Conservation (phyloP, 202 grass and related monocot genomes). For the Hordeum pubiflorum region DNA sequence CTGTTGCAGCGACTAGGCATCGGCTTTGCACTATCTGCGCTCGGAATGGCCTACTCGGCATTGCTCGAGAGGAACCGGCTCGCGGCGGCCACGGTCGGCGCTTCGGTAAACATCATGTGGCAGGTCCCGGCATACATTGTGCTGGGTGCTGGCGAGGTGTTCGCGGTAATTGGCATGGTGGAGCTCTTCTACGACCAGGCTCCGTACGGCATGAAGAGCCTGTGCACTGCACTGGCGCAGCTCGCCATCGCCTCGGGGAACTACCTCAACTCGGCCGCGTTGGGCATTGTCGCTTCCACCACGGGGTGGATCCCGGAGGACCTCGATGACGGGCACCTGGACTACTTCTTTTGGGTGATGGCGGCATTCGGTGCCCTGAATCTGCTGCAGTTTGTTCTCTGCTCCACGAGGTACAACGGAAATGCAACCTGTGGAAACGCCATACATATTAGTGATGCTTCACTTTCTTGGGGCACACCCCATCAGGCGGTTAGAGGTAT, state of each 20-base stretch:
- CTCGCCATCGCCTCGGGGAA: neutral
- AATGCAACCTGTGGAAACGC: neutral
- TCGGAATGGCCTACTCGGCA: neutral
- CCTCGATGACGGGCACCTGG: neutral
- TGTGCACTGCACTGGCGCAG: neutral
- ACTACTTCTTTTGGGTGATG: slow-evolving; percentile 4
- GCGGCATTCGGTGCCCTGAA: neutral
- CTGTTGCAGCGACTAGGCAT: neutral
- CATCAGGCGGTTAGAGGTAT: no score
- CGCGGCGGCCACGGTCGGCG: neutral
- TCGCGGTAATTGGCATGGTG: neutral
- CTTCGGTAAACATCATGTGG: neutral
- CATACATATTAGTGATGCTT: no score
- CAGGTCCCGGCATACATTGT: neutral
- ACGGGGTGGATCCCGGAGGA: neutral
- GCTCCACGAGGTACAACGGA: neutral
- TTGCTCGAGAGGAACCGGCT: neutral
- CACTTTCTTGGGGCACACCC: no score
- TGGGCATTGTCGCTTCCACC: neutral
- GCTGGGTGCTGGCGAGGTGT: neutral
- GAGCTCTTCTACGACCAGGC: neutral
- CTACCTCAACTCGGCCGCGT: neutral
- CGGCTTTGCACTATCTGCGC: neutral
- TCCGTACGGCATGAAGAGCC: neutral
- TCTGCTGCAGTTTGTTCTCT: neutral